These are phyloP conservation scores for Irpex sp. DNA, from an alignment of 1,284 basidiomycete genomes.

Conservation along the genomic window DNA sequence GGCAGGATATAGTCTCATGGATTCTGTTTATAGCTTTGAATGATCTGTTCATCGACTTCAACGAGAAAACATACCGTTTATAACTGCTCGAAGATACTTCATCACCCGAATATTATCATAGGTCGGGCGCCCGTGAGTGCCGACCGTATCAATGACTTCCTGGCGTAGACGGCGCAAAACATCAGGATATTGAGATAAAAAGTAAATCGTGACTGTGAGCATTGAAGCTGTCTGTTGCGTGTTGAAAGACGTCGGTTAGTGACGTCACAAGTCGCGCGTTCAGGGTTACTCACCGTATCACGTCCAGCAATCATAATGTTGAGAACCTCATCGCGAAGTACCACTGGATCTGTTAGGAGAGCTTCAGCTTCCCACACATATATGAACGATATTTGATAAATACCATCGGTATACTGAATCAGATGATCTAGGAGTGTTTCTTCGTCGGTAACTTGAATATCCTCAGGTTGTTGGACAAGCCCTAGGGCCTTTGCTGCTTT, in stretches of 20 bases:
- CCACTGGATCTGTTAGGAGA: slow-evolving; percentile 15
- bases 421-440: slow-evolving; percentile 48
- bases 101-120: slow-evolving; percentile 47
- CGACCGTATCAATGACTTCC: slow-evolving; percentile 48
- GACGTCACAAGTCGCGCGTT: too few species aligned
- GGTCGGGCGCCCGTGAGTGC: slow-evolving; percentile 40
- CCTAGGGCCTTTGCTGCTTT: slow-evolving; percentile 24
- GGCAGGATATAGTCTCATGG: slow-evolving; percentile 38
- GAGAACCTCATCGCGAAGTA: slow-evolving; percentile 46
- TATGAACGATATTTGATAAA: not conserved
- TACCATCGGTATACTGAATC: slow-evolving; percentile 40
- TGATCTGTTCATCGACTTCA: not conserved
- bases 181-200: slow-evolving; percentile 46
- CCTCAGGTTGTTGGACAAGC: slow-evolving; percentile 14
- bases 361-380: not conserved
- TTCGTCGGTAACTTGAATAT: slow-evolving; percentile 24
- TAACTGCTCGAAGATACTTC: slow-evolving; percentile 44
- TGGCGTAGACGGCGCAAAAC: slow-evolving; percentile 44
- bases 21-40: slow-evolving; percentile 25
- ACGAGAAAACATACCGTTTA: slow-evolving; percentile 26
- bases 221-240: slow-evolving; percentile 39
- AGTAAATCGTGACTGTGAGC: slow-evolving; percentile 49
- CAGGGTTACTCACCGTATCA: slow-evolving; percentile 42
- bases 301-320: slow-evolving; percentile 50
- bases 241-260: too few species aligned